These are phyloP conservation scores for Cladosporium halotolerans DNA, from an alignment of 2,329 filamentous ascomycete genomes.

Conservation along the genomic window DNA sequence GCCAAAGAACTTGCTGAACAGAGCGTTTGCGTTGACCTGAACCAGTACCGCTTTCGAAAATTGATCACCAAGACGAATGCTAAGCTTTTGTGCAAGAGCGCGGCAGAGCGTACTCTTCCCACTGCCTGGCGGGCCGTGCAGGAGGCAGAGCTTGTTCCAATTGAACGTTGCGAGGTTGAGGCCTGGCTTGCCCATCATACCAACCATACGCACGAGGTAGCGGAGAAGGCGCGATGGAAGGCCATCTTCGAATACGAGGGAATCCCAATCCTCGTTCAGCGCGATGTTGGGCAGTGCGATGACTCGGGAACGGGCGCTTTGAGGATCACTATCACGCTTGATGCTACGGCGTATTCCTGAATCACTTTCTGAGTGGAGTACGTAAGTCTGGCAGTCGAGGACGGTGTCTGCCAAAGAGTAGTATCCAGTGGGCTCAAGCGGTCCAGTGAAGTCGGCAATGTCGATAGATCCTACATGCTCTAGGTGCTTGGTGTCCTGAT, in stretches of 20 bases:
- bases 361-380: slow-evolving; percentile 28
- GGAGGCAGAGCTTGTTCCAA: slow-evolving; percentile 41
- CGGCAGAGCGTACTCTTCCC: slow-evolving; percentile 42
- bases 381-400: slow-evolving; percentile 40
- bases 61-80: slow-evolving; percentile 36
- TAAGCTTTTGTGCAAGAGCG: slow-evolving; percentile 46
- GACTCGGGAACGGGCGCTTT: slow-evolving; percentile 29
- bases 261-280: slow-evolving; percentile 40
- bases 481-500: slow-evolving; percentile 18
- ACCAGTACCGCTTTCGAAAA: slow-evolving; percentile 35
- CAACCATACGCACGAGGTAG: slow-evolving; percentile 33
- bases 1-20: slow-evolving; percentile 45
- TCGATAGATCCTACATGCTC: slow-evolving; percentile 31
- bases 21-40: slow-evolving; percentile 40
- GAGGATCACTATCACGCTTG: slow-evolving; percentile 23
- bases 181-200: slow-evolving; percentile 29
- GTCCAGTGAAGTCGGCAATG: slow-evolving; percentile 36
- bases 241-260: slow-evolving; percentile 39
- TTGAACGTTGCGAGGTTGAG: slow-evolving; percentile 35
- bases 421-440: slow-evolving; percentile 14
- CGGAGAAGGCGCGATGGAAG: slow-evolving; percentile 38
- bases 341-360: slow-evolving; percentile 18
- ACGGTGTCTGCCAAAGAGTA: slow-evolving; percentile 30
- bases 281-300: slow-evolving; percentile 33
- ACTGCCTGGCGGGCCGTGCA: slow-evolving; percentile 40